Conservation (phyloP, 1,139 yeast species). For the Martiniozyma asiatica region DNA sequence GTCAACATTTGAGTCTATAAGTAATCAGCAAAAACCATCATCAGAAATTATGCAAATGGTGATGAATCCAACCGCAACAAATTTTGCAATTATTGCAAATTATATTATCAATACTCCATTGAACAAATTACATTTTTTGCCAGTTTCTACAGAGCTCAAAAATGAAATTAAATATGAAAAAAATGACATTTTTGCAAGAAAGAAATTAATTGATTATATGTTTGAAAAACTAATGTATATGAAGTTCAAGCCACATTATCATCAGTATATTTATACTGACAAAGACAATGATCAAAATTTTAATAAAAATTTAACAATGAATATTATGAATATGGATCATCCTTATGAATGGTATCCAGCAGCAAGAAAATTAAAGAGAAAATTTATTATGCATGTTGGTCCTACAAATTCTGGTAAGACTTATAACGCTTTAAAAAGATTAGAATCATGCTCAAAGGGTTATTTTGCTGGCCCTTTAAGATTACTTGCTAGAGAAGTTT, state of each 20-base stretch:
- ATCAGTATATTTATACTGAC: conserved; percentile 19
- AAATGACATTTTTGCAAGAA: too few relatives aligned
- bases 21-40: too few relatives aligned
- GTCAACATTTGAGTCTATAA: too few relatives aligned
- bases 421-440: conserved; percentile 59
- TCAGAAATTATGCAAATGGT: too few relatives aligned
- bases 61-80: too few relatives aligned
- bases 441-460: conserved; percentile 64
- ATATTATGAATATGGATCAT: conserved; percentile 41
- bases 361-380: conserved; percentile 71
- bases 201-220: conserved; percentile 13
- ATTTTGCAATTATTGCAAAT: too few relatives aligned
- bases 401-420: conserved; percentile 99
- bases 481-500: conserved; percentile 80
- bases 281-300: conserved; percentile 19
- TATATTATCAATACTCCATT: too few relatives aligned
- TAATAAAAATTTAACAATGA: conserved; percentile 22
- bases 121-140: too few relatives aligned
- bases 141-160: too few relatives aligned
- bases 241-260: conserved; percentile 19
- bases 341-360: conserved; percentile 87
- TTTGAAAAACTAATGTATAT: conserved; percentile 19
- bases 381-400: conserved; percentile 82
- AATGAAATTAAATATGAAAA: too few relatives aligned
- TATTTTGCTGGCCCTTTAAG: conserved; percentile 93